Evolutionary conservation across 257 asterid species (phyloP).

Genomic region (Nicotiana tomentosiformis): DNA sequence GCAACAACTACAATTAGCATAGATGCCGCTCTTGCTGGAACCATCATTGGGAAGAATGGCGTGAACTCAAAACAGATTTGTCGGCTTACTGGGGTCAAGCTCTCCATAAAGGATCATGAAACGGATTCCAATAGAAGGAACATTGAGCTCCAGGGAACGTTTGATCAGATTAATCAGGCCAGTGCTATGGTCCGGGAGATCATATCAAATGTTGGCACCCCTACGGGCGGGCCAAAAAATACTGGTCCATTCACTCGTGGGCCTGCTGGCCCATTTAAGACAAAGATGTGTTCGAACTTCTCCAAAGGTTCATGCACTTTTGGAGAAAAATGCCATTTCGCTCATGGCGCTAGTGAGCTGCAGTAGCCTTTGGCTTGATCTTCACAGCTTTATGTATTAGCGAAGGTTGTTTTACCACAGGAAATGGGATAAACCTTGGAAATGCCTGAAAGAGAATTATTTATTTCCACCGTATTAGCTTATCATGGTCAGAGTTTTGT

Average conservation of each 20-base stretch:
- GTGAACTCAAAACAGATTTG: constrained; percentile 82
- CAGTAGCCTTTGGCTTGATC: constrained; percentile 42
- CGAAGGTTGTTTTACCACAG: not conserved
- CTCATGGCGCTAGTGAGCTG: constrained; percentile 75
- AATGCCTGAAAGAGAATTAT: not conserved
- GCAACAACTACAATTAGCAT: constrained; percentile 80
- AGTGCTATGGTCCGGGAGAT: constrained; percentile 70
- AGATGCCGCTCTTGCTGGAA: constrained; percentile 69
- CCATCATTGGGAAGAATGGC: constrained; percentile 83
- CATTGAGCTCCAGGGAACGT: constrained; percentile 80
- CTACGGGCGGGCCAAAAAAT: constrained; percentile 22
- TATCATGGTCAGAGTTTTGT: not conserved
- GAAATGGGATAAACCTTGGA: not conserved
- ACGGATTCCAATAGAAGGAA: constrained; percentile 57
- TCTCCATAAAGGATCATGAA: constrained; percentile 69
- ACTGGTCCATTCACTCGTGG: constrained; percentile 28
- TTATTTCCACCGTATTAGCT: not conserved
- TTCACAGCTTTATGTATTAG: not conserved
- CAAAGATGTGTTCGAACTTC: constrained; percentile 73
- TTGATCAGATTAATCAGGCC: constrained; percentile 71
- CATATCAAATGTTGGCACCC: constrained; percentile 37
- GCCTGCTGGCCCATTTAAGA: constrained; percentile 47
- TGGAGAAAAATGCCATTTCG: constrained; percentile 87
- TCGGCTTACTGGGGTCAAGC: constrained; percentile 66
- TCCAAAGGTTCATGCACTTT: constrained; percentile 77